Base-by-base conservation (phyloP, 495 filamentous ascomycete species). In the Penicillium pulvis region DNA sequence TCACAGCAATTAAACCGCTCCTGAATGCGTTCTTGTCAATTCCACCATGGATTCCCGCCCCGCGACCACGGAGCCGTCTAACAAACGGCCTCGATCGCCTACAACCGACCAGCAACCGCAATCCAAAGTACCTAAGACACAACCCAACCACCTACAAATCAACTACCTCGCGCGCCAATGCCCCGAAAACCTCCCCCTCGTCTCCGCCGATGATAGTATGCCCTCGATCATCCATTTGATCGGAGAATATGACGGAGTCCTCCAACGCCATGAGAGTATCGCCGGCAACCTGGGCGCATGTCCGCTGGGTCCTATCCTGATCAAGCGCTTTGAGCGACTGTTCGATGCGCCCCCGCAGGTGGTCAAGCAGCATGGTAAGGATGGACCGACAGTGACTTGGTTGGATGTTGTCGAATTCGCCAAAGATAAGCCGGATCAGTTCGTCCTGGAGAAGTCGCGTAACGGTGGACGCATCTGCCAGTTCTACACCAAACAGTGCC, bases 371-470 rank as follows among this genome's bases (percentile, higher is more conserved):
- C 82, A 87, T 65, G 83, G 82, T 54, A 87, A 87, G 59, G 85
- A 88, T 41, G 76, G 82, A 20, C 73, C 83, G 4, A 81, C 76
- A 12, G 79, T 92, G 51, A 86, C 84, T 16, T 96, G 91, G 91
- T 76, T 92, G 39, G 91, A 95, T 61, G 86, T 96, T 43, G 88
- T 93, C 51, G 87, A 90, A 56, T 94, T 92, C 75, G 90, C 91
- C 51, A 86, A 87, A 64, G 83, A 80, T 61, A 92, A 92, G 60
- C 90, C 91, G 0, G 81, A 85, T 64, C 90, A 93, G 53, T 93
- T 96, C 74, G 84, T 84, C 31, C 76, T 93, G 56, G 84, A 85
- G 51, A 85, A 90, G 56, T 79, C 81, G 50, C 80, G 83, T 44
- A 87, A 88, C 62, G 87, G 87, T 0, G 74, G 82, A 57, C 84